Percentiles rank a stretch among this genome's conserved stretches.
Evolutionary conservation across 2,329 filamentous ascomycete species (phyloP).

Genomic region (Fusarium armeniacum): DNA sequence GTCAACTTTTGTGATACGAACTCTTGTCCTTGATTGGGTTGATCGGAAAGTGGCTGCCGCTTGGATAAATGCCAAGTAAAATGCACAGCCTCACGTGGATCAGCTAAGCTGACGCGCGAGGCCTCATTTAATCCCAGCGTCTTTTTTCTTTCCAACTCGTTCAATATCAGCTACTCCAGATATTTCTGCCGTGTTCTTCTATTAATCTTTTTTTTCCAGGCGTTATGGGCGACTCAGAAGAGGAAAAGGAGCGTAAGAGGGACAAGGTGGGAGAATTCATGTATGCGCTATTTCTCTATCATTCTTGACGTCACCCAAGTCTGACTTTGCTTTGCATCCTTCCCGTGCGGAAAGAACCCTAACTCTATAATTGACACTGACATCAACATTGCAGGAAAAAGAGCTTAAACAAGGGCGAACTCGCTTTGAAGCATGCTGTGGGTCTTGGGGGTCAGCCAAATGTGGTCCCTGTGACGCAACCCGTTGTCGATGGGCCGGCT

Average conservation of each 20-base stretch:
- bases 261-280: constrained; percentile 54
- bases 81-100: constrained; percentile 36
- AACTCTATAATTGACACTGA: constrained; percentile 9
- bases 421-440: constrained; percentile 55
- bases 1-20: not conserved
- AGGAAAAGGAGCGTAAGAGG: constrained; percentile 49
- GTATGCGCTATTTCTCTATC: constrained; percentile 49
- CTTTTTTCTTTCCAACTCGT: not conserved
- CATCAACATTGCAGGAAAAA: constrained; percentile 47
- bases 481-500: constrained; percentile 50
- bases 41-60: constrained; percentile 17
- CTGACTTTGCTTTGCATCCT: not conserved
- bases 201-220: not conserved
- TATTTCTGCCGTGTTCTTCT: not conserved
- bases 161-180: not conserved
- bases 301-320: not conserved
- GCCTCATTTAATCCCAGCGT: not conserved
- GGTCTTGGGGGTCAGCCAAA: constrained; percentile 54
- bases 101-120: constrained; percentile 24
- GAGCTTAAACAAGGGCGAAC: constrained; percentile 54
- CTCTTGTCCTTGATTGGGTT: constrained; percentile 15
- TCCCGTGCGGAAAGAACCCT: not conserved
- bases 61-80: constrained; percentile 1
- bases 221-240: constrained; percentile 26
- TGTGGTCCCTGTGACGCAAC: constrained; percentile 50